phyloP scores from a whole-genome alignment of 2,329 filamentous ascomycete genomes.

The Eutypella sp. region DNA sequence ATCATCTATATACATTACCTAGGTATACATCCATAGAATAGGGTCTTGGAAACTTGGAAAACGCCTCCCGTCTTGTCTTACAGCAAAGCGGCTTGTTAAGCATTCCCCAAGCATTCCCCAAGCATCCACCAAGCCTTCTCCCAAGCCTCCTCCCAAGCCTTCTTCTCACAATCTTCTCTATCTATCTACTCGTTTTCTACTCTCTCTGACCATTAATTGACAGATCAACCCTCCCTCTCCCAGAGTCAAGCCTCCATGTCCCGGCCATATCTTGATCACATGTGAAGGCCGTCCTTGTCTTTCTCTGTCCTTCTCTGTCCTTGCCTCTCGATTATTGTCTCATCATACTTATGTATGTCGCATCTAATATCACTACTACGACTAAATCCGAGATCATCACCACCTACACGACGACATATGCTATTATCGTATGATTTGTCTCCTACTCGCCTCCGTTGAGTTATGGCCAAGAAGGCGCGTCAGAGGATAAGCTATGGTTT shows the following conservation, averaged over 20 bases:
- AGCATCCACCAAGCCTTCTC: too few relatives aligned
- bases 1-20: too few relatives aligned
- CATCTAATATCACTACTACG: background rate
- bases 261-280: background rate
- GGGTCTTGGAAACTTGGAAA: too few relatives aligned
- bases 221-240: too few relatives aligned
- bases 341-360: background rate
- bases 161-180: background rate
- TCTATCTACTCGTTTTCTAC: too few relatives aligned
- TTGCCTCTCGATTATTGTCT: background rate
- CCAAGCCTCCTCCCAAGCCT: too few relatives aligned
- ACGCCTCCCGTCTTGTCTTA: background rate
- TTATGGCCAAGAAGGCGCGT: conserved; percentile 60
- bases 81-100: too few relatives aligned
- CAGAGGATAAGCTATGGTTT: conserved; percentile 64
- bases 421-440: conserved; percentile 13
- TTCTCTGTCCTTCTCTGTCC: background rate
- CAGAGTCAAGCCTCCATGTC: background rate
- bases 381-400: background rate
- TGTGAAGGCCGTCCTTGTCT: too few relatives aligned
- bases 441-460: conserved; percentile 8
- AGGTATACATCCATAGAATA: too few relatives aligned
- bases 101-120: background rate
- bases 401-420: background rate
- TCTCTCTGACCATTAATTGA: too few relatives aligned